These are phyloP conservation scores for Botrytis pseudocinerea DNA, from an alignment of 2,329 filamentous ascomycete genomes.

Conservation along the genomic window DNA sequence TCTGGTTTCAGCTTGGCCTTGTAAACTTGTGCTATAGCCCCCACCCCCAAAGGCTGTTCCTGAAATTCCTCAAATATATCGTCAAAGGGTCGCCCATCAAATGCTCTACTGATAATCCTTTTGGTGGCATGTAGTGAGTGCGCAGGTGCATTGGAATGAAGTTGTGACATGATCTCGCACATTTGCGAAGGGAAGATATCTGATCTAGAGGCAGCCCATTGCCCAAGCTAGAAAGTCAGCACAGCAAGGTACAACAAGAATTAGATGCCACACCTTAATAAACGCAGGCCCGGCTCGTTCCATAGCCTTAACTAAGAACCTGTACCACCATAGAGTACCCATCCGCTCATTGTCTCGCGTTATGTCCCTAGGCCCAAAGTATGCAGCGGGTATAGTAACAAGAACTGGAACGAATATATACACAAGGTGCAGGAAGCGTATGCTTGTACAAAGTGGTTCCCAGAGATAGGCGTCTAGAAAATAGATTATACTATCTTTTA, in stretches of 20 bases:
- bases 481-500: constrained; percentile 61
- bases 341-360: constrained; percentile 71
- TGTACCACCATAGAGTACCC: constrained; percentile 94
- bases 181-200: constrained; percentile 95
- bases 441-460: constrained; percentile 83
- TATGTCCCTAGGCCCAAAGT: constrained; percentile 67
- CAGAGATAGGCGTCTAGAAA: constrained; percentile 71
- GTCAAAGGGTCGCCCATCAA: constrained; percentile 75
- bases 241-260: not conserved
- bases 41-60: constrained; percentile 84
- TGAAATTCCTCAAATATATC: constrained; percentile 97
- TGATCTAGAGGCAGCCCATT: constrained; percentile 95
- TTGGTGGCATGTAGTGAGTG: constrained; percentile 83
- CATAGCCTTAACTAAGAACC: constrained; percentile 83
- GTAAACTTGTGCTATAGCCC: constrained; percentile 97
- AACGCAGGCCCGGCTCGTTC: constrained; percentile 92
- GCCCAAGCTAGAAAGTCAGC: constrained; percentile 65
- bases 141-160: constrained; percentile 92
- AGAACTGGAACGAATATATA: constrained; percentile 92
- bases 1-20: constrained; percentile 86
- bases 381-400: constrained; percentile 73
- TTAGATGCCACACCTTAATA: constrained; percentile 71
- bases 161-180: constrained; percentile 88
- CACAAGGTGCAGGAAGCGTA: constrained; percentile 84
- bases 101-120: constrained; percentile 76